Conservation (phyloP, 2,329 filamentous ascomycete species). For the Geosmithia flava region DNA sequence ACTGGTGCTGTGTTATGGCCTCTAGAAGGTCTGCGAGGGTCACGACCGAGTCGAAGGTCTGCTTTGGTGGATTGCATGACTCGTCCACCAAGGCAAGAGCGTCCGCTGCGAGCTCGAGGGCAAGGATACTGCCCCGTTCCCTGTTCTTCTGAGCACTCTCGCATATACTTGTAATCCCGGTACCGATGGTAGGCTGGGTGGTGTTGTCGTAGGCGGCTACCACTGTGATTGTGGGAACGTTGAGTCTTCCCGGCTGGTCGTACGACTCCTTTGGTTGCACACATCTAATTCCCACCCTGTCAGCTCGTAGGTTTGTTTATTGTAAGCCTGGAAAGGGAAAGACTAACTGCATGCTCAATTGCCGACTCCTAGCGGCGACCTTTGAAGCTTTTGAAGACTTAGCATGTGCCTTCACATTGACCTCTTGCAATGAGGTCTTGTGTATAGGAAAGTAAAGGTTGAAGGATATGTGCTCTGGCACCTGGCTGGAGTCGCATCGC, state of each 20-base stretch:
- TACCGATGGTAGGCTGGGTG: background rate
- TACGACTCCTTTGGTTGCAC: too few relatives aligned
- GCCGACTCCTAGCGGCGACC: too few relatives aligned
- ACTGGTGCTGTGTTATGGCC: background rate
- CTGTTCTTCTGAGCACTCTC: background rate
- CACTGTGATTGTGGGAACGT: too few relatives aligned
- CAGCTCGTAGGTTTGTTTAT: background rate
- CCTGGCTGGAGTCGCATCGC: background rate
- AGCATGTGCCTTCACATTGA: background rate
- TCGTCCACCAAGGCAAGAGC: background rate
- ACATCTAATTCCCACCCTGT: background rate
- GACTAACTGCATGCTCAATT: too few relatives aligned
- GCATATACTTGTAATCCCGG: background rate
- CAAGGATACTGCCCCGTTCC: background rate
- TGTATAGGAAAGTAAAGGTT: background rate
- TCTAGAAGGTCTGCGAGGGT: background rate
- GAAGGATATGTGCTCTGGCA: background rate
- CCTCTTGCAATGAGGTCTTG: background rate
- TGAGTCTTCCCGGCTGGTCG: too few relatives aligned
- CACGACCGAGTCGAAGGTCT: background rate
- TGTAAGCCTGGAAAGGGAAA: background rate
- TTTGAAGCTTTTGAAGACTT: too few relatives aligned
- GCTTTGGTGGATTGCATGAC: background rate
- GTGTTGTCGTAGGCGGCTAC: background rate
- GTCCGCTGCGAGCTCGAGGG: background rate